These are phyloP conservation scores for Hymenoscyphus salicellus DNA, from an alignment of 2,329 filamentous ascomycete genomes.

Conservation along the genomic window DNA sequence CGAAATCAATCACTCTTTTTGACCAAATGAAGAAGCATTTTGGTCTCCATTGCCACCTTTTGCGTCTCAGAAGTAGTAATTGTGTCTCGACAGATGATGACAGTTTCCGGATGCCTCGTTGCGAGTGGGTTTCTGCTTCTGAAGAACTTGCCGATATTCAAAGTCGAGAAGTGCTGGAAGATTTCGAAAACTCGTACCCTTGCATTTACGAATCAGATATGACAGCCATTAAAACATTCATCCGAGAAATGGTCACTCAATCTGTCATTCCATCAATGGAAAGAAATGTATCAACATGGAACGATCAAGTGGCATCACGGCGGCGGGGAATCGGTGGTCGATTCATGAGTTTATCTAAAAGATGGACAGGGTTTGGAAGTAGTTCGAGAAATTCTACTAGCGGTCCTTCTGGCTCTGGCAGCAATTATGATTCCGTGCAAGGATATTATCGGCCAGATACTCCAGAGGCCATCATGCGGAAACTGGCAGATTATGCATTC, in stretches of 20 bases:
- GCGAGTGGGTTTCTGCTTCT: slow-evolving; percentile 83
- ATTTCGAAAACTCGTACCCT: slow-evolving; percentile 67
- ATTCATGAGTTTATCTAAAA: slow-evolving; percentile 91
- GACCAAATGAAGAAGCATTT: slow-evolving; percentile 99
- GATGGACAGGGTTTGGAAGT: slow-evolving; percentile 79
- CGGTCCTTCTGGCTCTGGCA: slow-evolving; percentile 48
- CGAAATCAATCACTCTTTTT: slow-evolving; percentile 82
- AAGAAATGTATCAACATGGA: slow-evolving; percentile 85
- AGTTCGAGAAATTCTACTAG: slow-evolving; percentile 36
- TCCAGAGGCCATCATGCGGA: slow-evolving; percentile 87
- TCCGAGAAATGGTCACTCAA: slow-evolving; percentile 92
- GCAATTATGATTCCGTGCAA: slow-evolving; percentile 73
- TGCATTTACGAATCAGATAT: slow-evolving; percentile 92
- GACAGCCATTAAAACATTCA: slow-evolving; percentile 80
- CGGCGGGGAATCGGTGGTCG: slow-evolving; percentile 84
- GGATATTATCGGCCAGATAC: slow-evolving; percentile 83
- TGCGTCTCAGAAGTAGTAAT: slow-evolving; percentile 79
- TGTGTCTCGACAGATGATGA: slow-evolving; percentile 90
- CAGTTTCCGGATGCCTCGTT: slow-evolving; percentile 73
- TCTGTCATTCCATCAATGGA: slow-evolving; percentile 97
- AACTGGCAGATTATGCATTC: slow-evolving; percentile 90
- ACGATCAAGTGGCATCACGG: slow-evolving; percentile 91
- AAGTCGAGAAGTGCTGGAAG: slow-evolving; percentile 64
- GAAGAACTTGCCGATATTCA: slow-evolving; percentile 79
- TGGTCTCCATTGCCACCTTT: slow-evolving; percentile 87